Base-by-base conservation (phyloP, 495 filamentous ascomycete genomes). In the Annulohypoxylon moriforme region DNA sequence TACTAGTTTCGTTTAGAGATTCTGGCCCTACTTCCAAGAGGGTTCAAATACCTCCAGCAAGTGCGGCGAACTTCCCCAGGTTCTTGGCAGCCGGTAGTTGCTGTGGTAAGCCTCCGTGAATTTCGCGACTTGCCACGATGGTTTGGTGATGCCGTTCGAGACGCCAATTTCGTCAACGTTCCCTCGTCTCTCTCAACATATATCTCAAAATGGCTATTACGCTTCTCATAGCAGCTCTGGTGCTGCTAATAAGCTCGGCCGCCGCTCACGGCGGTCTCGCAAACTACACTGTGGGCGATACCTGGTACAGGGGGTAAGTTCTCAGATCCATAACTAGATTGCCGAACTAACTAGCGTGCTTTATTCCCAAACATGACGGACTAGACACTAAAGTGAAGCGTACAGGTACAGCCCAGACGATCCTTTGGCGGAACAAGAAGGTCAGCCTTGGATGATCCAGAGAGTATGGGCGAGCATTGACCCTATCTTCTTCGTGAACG, bases 251-350 rank as follows among this genome's bases (percentile, higher is more conserved):
- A 61, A 60, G 66, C 16, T 70, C 58, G 29, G 79, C 64, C 49
- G 67, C 69, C 31, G 81, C 77, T 3, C 84, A 85, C 70, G 84
- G 83, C 8, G 84, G 84, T 0, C 76, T 85, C 4, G 68, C 78
- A 16, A 85, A 85, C 73, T 85, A 85, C 67, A 85, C 82, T 1
- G 83, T 85, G 1, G 81, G 80, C 47, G 80, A 82, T 4, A 81
- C 79, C 6, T 85, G 84, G 84, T 85, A 85, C 50, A 75, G 79
- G 72, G 84, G 83, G 83, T 84, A 65, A 50, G 75, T 71, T 47
- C 8, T 34, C n/a, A 20, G 40, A 9, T 36, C 4, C 2, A n/a
- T 42, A 4, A 44, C 13, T 10, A 25, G 11, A n/a, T 14, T 27
- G 3, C 14, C 6, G 18, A 1, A 18, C 4, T 1, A 4, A n/a